These are phyloP conservation scores for Silene vulgaris DNA, from an alignment of 179 eudicot species.

Conservation along the genomic window DNA sequence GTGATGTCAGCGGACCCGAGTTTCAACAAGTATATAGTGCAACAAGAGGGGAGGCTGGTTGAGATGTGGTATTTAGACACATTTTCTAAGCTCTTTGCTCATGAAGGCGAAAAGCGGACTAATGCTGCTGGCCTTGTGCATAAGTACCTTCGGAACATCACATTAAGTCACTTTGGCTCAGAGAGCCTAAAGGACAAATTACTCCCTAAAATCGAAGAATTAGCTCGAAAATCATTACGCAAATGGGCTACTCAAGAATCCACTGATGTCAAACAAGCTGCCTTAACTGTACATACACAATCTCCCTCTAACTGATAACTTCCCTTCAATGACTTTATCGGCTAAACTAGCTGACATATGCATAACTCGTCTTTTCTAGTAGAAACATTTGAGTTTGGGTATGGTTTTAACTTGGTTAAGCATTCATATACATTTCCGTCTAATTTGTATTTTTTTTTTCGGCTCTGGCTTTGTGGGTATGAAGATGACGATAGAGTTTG, in stretches of 20 bases:
- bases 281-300: slow-evolving; percentile 36
- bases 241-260: slow-evolving; percentile 41
- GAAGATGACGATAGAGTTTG: slow-evolving; percentile 48
- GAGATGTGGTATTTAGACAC: slow-evolving; percentile 60
- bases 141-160: slow-evolving; percentile 41
- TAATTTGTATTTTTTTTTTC: neutral
- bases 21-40: slow-evolving; percentile 47
- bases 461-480: neutral
- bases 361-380: neutral
- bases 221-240: slow-evolving; percentile 25
- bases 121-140: slow-evolving; percentile 44
- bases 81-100: slow-evolving; percentile 40
- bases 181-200: slow-evolving; percentile 40
- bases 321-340: no score
- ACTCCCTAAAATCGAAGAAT: slow-evolving; percentile 37
- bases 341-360: neutral
- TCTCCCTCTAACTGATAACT: neutral
- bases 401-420: neutral
- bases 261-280: slow-evolving; percentile 43
- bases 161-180: slow-evolving; percentile 45
- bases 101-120: slow-evolving; percentile 38
- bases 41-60: slow-evolving; percentile 49
- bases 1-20: slow-evolving; percentile 46
- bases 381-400: no score
- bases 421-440: neutral